A percentile compares a stretch with the other conserved stretches of the same genome.
Conservation (phyloP, 352 stramenopile genomes). For the Globisporangium perplexum region DNA sequence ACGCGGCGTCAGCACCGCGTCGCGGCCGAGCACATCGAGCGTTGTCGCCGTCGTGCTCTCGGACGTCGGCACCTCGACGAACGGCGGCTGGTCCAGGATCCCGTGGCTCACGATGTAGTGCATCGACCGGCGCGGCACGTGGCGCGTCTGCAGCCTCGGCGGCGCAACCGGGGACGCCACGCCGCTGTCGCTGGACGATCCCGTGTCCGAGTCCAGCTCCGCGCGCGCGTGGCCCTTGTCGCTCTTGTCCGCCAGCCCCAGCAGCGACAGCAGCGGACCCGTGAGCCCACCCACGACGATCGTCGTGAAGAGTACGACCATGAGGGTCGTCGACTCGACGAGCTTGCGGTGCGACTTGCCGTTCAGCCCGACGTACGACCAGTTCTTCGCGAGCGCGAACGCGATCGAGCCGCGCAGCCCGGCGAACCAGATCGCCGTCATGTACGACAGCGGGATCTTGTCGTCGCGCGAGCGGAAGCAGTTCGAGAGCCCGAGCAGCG, state of each 20-base stretch:
- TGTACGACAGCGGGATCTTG: slow-evolving; percentile 65
- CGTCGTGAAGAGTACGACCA: slow-evolving; percentile 85
- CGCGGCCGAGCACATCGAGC: slow-evolving; percentile 22
- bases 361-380: slow-evolving; percentile 68
- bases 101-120: slow-evolving; percentile 48
- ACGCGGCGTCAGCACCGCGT: slow-evolving; percentile 52
- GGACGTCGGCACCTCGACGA: slow-evolving; percentile 17
- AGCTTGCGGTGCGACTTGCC: slow-evolving; percentile 68
- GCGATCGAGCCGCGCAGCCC: slow-evolving; percentile 92
- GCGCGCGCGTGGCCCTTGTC: slow-evolving; percentile 16
- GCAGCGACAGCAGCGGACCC: slow-evolving; percentile 51
- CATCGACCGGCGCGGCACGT: slow-evolving; percentile 36
- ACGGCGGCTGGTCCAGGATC: slow-evolving; percentile 10
- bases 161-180: slow-evolving; percentile 21
- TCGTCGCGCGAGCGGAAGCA: slow-evolving; percentile 44
- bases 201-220: slow-evolving; percentile 33
- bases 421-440: slow-evolving; percentile 90
- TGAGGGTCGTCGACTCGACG: slow-evolving; percentile 83
- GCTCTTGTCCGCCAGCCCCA: slow-evolving; percentile 37
- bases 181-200: slow-evolving; percentile 17
- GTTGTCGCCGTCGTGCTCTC: slow-evolving; percentile 12
- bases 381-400: slow-evolving; percentile 88
- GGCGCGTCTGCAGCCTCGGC: slow-evolving; percentile 17
- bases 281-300: slow-evolving; percentile 76
- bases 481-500: slow-evolving; percentile 68